Conservation (phyloP, 2,329 filamentous ascomycete genomes). For the Colletotrichum liaoningense region DNA sequence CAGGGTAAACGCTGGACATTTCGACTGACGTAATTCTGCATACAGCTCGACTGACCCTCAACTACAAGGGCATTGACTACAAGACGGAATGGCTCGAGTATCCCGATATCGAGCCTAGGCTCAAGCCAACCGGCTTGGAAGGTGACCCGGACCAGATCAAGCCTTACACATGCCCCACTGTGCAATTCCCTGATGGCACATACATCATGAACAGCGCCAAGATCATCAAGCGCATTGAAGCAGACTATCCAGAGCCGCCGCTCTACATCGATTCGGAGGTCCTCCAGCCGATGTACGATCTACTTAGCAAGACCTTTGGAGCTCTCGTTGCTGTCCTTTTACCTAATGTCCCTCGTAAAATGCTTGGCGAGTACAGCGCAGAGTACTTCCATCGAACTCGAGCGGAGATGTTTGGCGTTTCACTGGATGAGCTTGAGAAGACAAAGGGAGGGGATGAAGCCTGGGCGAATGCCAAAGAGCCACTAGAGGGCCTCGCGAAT, state of each 20-base stretch:
- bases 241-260: slow-evolving; percentile 66
- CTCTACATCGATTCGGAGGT: slow-evolving; percentile 67
- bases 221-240: slow-evolving; percentile 71
- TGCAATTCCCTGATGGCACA: slow-evolving; percentile 65
- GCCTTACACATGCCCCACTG: slow-evolving; percentile 66
- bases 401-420: slow-evolving; percentile 59
- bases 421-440: slow-evolving; percentile 60
- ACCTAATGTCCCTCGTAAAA: slow-evolving; percentile 56
- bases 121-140: slow-evolving; percentile 58
- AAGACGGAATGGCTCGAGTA: slow-evolving; percentile 78
- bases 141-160: slow-evolving; percentile 53
- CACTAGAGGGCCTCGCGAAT: slow-evolving; percentile 50
- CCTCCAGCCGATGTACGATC: slow-evolving; percentile 55
- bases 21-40: not conserved
- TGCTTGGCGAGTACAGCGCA: slow-evolving; percentile 63
- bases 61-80: slow-evolving; percentile 76
- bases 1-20: not conserved
- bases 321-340: slow-evolving; percentile 56
- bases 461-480: slow-evolving; percentile 57
- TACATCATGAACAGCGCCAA: slow-evolving; percentile 73
- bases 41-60: slow-evolving; percentile 72
- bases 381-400: slow-evolving; percentile 69
- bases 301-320: slow-evolving; percentile 47
- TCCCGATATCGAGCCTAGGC: slow-evolving; percentile 68
- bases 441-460: slow-evolving; percentile 60